Conservation (phyloP, 2,329 filamentous ascomycete genomes). For the Alternaria triticina region DNA sequence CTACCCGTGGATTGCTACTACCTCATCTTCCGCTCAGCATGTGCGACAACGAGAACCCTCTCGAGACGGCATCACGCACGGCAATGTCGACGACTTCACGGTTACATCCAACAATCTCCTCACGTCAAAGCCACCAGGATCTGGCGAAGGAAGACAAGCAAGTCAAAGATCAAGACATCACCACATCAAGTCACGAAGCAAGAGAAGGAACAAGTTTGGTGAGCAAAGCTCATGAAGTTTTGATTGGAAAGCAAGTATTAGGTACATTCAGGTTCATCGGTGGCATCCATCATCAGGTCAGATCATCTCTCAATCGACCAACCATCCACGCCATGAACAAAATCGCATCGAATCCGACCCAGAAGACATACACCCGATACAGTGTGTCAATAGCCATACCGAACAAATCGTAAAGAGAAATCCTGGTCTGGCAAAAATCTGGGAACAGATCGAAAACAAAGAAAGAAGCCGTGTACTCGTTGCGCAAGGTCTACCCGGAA, state of each 20-base stretch:
- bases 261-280: slow-evolving; percentile 6
- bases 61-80: background rate
- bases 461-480: slow-evolving; percentile 5
- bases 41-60: background rate
- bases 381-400: slow-evolving; percentile 12
- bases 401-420: slow-evolving; percentile 14
- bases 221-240: slow-evolving; percentile 24
- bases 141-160: background rate
- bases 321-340: slow-evolving; percentile 20
- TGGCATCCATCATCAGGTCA: slow-evolving; percentile 23
- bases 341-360: slow-evolving; percentile 12
- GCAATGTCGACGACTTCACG: background rate
- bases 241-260: slow-evolving; percentile 12
- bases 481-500: background rate
- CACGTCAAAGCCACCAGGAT: background rate
- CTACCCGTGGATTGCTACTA: background rate
- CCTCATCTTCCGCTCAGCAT: background rate
- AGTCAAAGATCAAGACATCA: background rate
- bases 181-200: slow-evolving; percentile 8
- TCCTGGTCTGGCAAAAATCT: slow-evolving; percentile 19
- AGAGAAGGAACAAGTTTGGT: slow-evolving; percentile 3
- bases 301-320: slow-evolving; percentile 24
- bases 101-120: background rate
- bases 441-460: slow-evolving; percentile 19
- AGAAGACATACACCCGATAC: slow-evolving; percentile 14